Conservation (phyloP, 148 eudicot species). For the Cornus kousa region DNA sequence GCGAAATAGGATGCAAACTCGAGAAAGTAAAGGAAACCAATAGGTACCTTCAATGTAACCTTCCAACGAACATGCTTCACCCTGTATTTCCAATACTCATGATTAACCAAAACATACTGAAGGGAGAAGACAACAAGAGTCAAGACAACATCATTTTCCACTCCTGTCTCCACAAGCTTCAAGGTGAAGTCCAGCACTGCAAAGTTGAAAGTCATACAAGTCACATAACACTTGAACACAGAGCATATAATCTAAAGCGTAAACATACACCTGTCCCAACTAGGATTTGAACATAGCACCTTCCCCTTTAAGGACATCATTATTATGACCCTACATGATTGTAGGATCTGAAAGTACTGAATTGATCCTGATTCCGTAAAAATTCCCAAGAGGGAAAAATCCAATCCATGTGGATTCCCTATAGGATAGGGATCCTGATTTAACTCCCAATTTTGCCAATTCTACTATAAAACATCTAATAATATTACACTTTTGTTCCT, state of each 20-base stretch:
- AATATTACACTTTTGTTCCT: too few relatives aligned
- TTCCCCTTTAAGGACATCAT: too few relatives aligned
- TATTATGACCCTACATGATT: too few relatives aligned
- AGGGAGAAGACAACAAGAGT: constrained; percentile 73
- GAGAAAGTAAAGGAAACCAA: background rate
- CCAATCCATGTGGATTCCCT: too few relatives aligned
- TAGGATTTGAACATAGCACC: too few relatives aligned
- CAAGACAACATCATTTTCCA: constrained; percentile 69
- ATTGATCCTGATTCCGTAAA: too few relatives aligned
- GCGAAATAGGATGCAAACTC: background rate
- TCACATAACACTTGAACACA: background rate
- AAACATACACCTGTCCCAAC: too few relatives aligned
- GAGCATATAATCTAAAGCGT: background rate
- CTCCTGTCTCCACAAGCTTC: constrained; percentile 76
- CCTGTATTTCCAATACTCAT: constrained; percentile 88
- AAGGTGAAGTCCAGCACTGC: constrained; percentile 84
- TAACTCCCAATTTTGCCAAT: too few relatives aligned
- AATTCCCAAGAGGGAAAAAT: too few relatives aligned
- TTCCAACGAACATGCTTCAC: constrained; percentile 91
- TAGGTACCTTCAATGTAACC: constrained; percentile 78
- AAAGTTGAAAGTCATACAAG: constrained; percentile 10
- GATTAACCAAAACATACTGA: constrained; percentile 88
- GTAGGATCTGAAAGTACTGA: too few relatives aligned
- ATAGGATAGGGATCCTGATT: too few relatives aligned
- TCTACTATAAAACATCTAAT: too few relatives aligned